Base-by-base conservation (phyloP, 345 rosid species). In the Excoecaria cochinchinensis region DNA sequence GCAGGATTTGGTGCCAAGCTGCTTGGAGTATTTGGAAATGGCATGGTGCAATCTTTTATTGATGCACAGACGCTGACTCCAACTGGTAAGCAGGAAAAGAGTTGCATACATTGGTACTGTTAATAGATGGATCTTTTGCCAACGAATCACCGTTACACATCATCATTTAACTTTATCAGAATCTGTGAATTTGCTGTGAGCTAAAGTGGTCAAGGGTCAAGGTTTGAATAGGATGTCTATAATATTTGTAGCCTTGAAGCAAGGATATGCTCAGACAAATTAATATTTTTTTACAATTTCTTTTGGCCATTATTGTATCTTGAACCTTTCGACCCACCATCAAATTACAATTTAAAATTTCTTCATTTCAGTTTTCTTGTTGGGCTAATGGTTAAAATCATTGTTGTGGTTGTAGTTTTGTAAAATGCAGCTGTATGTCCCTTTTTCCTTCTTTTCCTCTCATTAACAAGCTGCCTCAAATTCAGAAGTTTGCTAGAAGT, bases 1-100 rank as follows among this genome's bases (percentile, higher is more conserved):
- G 98, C 98, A 13, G 98, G 99, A 78, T 93, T 95, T 84, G 98
- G 99, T 74, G 99, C 98, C 19, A 90, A 95, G 86, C 86, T 95
- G 85, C 93, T 95, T 31, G 97, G 90, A 25, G 87, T 91, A 69
- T 95, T 95, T 82, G 93, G 84, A 75, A 95, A 95, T 86, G 97
- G 99, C 79, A 95, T 91, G 97, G 94, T 91, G 70, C 99, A 93
- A 59, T 95, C 99, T 38, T 95, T 93, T 81, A 93, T 93, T 57
- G 22, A 88, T 81, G 98, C 99, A 39, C 83, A 97, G 24, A 93
- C 98, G 8, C 89, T 95, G 74, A 85, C 77, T 21, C 93, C 97
- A 44, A 57, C 84, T 80, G 98, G 98, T 93, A 76, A 78, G 66
- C 40, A 67, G 39, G 63, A 22, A 4, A 22, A 57, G 12, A 21